Conservation (phyloP, 2,329 filamentous ascomycete genomes). For the Ascocoryne sarcoides region DNA sequence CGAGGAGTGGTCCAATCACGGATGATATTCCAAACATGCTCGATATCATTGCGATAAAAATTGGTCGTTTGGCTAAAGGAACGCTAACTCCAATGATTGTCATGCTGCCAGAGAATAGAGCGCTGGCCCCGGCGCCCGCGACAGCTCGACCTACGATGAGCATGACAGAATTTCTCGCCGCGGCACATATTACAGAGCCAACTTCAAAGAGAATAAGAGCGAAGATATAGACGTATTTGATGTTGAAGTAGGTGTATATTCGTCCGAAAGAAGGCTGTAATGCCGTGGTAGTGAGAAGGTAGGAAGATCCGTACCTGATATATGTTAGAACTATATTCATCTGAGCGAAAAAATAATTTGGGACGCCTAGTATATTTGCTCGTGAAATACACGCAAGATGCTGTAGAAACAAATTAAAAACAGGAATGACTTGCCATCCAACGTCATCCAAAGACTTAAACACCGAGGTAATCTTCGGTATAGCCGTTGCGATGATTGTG, state of each 20-base stretch:
- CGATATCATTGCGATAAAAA: slow-evolving; percentile 27
- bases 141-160: slow-evolving; percentile 31
- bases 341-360: no score
- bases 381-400: no score
- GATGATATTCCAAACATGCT: slow-evolving; percentile 29
- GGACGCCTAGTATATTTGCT: no score
- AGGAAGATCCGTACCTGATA: slow-evolving; percentile 29
- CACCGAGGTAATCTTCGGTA: slow-evolving; percentile 34
- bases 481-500: slow-evolving; percentile 32
- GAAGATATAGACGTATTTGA: slow-evolving; percentile 27
- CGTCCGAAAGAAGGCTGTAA: slow-evolving; percentile 27
- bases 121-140: slow-evolving; percentile 27
- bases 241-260: slow-evolving; percentile 30
- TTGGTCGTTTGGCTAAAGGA: slow-evolving; percentile 22
- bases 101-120: slow-evolving; percentile 29
- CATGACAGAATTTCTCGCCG: slow-evolving; percentile 28
- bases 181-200: slow-evolving; percentile 29
- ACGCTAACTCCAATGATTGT: slow-evolving; percentile 33
- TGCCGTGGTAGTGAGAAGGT: slow-evolving; percentile 32
- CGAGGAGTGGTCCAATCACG: slow-evolving; percentile 30
- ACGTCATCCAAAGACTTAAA: slow-evolving; percentile 33
- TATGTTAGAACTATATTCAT: no score
- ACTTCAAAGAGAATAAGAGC: slow-evolving; percentile 30
- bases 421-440: slow-evolving; percentile 32
- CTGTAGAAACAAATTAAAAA: not conserved